phyloP scores from a whole-genome alignment of 2,329 filamentous ascomycete genomes.

The Volutella citrinella region DNA sequence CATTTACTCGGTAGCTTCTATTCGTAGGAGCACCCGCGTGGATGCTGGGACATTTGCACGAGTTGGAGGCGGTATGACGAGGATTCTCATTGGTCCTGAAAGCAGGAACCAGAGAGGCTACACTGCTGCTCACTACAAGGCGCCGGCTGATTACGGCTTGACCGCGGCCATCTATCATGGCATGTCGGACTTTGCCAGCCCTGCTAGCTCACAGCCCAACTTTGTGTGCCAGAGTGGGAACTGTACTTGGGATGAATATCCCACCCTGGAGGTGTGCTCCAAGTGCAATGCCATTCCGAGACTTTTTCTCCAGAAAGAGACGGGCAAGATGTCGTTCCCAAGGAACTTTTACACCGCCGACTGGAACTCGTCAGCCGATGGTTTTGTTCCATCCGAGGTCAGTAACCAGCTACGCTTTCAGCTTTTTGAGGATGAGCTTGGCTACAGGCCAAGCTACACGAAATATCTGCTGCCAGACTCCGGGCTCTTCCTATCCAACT shows the following conservation, averaged over 20 bases:
- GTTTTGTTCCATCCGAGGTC: neutral
- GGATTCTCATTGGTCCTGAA: neutral
- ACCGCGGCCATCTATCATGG: conserved; percentile 8
- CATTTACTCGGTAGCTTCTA: too few species aligned
- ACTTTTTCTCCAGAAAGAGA: too few species aligned
- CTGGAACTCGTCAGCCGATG: neutral
- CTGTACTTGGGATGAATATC: conserved; percentile 8
- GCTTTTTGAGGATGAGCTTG: neutral
- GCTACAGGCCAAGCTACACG: neutral
- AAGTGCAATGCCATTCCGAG: conserved; percentile 7
- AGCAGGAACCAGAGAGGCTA: neutral
- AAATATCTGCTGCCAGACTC: conserved; percentile 1
- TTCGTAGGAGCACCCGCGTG: too few species aligned
- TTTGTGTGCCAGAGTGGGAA: conserved; percentile 10
- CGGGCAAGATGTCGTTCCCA: too few species aligned
- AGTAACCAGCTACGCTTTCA: too few species aligned
- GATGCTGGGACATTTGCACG: too few species aligned
- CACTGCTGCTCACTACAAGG: too few species aligned
- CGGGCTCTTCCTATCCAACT: neutral
- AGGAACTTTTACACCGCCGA: too few species aligned
- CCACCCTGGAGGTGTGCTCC: conserved; percentile 6
- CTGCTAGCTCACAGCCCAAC: neutral
- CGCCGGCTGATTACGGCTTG: conserved; percentile 5
- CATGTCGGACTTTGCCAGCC: neutral
- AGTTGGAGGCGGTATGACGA: too few species aligned